Evolutionary conservation across 2,329 filamentous ascomycete species (phyloP).

Genomic region (Fusarium mexicanum): DNA sequence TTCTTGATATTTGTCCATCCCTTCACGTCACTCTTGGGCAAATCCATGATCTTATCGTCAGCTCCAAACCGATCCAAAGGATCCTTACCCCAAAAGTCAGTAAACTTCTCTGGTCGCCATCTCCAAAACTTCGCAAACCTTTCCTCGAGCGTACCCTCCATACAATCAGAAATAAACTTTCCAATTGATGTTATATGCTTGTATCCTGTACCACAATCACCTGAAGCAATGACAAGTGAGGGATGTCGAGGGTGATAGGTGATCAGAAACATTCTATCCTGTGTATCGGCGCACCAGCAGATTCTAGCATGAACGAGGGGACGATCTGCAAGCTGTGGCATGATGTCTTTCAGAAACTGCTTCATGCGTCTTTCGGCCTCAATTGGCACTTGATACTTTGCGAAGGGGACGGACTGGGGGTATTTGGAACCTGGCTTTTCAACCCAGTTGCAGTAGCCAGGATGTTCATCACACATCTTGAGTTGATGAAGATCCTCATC

Average conservation of each 20-base stretch:
- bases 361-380: slow-evolving; percentile 19
- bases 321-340: slow-evolving; percentile 25
- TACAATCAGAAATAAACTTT: slow-evolving; percentile 11
- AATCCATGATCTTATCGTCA: slow-evolving; percentile 6
- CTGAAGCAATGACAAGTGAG: slow-evolving; percentile 21
- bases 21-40: not conserved
- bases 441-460: slow-evolving; percentile 29
- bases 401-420: slow-evolving; percentile 17
- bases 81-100: slow-evolving; percentile 18
- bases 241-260: slow-evolving; percentile 27
- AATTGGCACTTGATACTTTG: slow-evolving; percentile 23
- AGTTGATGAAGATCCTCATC: slow-evolving; percentile 28
- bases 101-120: slow-evolving; percentile 23
- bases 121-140: slow-evolving; percentile 21
- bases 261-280: slow-evolving; percentile 26
- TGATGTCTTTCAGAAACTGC: slow-evolving; percentile 1
- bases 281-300: slow-evolving; percentile 31
- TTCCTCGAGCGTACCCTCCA: slow-evolving; percentile 9
- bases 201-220: slow-evolving; percentile 22
- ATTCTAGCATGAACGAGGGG: slow-evolving; percentile 24
- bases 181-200: slow-evolving; percentile 32
- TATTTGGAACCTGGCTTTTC: not conserved
- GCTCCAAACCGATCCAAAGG: slow-evolving; percentile 25
- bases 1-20: slow-evolving; percentile 8
- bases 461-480: slow-evolving; percentile 33